Base-by-base conservation (phyloP, 163 green algal species). In the Chlamydomonas reinhardtii region DNA sequence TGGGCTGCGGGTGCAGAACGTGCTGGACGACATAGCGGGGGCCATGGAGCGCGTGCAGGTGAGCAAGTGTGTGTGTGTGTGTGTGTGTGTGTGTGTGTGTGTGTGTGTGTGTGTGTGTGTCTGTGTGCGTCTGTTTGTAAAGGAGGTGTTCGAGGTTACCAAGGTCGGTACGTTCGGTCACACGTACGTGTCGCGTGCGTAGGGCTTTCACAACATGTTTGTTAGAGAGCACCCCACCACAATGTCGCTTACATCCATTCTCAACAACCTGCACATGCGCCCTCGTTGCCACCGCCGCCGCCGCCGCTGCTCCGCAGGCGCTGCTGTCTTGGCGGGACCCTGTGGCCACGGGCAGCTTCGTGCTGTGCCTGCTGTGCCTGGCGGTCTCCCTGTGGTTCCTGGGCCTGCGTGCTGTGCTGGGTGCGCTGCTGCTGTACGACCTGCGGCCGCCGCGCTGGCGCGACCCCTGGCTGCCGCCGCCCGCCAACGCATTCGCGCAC, bases 381-480 rank as follows among this genome's bases (percentile, higher is more conserved):
- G 81, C 81, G 12, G 59, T 37, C 54, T 2, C 54, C 37, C 59
- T 80, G 35, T 87, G 81, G 81, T 27, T n/a, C 8, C 32, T 68
- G 19, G 81, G 81, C 15, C 56, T 87, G 59, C 81, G 81, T 34
- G 29, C 65, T 32, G 35, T 80, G 65, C 43, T 87, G 35, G 81
- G 56, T 6, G 81, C 59, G 48, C 31, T 87, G 66, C 71, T 87
- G 56, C 71, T 87, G 70, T 87, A 87, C 81, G 81, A 87, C 71
- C 59, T 87, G 59, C 81, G 81, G 12, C 81, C 81, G 70, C 81
- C 81, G 31, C 56, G 56, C 14, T 68, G 48, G 70, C 81, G 81
- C 2, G 81, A 87, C 35, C 81, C 81, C 35, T 87, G 81, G 81
- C 29, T 87, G 81, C 81, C 81, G 59, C 81, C 81, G 59, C 81